phyloP scores from a whole-genome alignment of 768 basidiomycete genomes.

The Tricholoma furcatifolium region DNA sequence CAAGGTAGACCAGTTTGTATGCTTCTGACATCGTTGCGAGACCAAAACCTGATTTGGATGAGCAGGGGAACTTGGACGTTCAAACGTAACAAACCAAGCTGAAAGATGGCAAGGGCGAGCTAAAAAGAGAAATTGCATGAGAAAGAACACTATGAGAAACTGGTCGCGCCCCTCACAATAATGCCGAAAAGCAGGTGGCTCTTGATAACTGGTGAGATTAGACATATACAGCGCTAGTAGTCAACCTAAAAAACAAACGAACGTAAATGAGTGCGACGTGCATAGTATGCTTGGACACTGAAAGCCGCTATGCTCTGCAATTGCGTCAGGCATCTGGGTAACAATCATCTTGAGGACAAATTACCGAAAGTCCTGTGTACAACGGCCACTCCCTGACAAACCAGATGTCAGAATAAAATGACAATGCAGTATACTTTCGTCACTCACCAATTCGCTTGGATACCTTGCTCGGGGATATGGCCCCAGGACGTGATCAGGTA shows the following conservation, averaged over 20 bases:
- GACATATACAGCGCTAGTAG: background rate
- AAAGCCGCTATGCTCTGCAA: slow-evolving; percentile 2
- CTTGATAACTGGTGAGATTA: background rate
- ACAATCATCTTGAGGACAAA: background rate
- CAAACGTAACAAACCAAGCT: background rate
- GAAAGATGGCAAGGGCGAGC: background rate
- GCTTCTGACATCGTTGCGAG: background rate
- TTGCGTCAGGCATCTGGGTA: background rate
- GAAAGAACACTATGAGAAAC: background rate
- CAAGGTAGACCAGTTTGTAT: background rate
- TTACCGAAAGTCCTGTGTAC: background rate
- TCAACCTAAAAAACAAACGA: background rate
- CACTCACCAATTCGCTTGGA: background rate
- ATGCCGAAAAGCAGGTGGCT: background rate
- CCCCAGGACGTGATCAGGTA: background rate
- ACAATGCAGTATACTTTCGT: too few species aligned
- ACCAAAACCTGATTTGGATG: background rate
- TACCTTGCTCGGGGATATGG: too few species aligned
- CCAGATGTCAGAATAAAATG: too few species aligned
- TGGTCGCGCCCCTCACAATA: background rate
- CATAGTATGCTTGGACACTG: slow-evolving; percentile 2
- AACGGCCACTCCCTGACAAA: background rate
- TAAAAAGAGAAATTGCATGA: background rate
- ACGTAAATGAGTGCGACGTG: background rate
- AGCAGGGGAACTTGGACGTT: background rate